Base-by-base conservation (phyloP, 176 grass and related monocot genomes). In the Eragrostis curvula region DNA sequence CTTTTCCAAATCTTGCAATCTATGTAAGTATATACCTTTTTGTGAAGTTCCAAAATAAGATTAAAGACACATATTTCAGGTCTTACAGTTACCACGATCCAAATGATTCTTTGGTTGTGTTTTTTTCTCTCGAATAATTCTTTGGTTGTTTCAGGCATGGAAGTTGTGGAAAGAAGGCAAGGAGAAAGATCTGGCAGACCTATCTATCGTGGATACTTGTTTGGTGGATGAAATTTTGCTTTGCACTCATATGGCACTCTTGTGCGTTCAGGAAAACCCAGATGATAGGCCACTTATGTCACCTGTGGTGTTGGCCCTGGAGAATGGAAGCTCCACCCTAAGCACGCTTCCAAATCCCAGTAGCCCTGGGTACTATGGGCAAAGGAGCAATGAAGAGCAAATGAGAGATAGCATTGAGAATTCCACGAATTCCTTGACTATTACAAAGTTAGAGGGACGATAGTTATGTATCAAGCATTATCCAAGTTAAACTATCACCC, bases 111-210 rank as follows among this genome's bases (percentile, higher is more conserved):
- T 36, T 36, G 32, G n/a, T n/a, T n/a, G n/a, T n/a, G n/a, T n/a
- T n/a, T 36, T 36, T 36, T 36, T 36, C 4, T 36, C 3, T 2
- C 2, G 32, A 52, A 84, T 62, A 16, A 47, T 67, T 51, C 13
- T 47, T 52, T 67, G 14, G 16, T 42, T n/a, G 14, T 29, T 44
- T 25, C 20, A 86, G 88, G 84, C 79, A 9, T 86, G 80, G 69
- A 90, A 70, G 23, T 14, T 87, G 46, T 90, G 88, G 88, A 79
- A 86, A 11, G 84, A 87, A 28, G 84, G 58, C 30, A 90, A 81
- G 2, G 5, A 36, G 15, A 59, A 61, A 36, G 84, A 90, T 9
- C 64, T 90, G 29, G 70, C 59, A 21, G 79, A 90, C 8, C 56
- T 79, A 62, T 83, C 46, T 25, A 87, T 90, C 52, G 63, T 15